phyloP scores from a whole-genome alignment of 2,329 filamentous ascomycete genomes.

The Xylaria polymorpha region DNA sequence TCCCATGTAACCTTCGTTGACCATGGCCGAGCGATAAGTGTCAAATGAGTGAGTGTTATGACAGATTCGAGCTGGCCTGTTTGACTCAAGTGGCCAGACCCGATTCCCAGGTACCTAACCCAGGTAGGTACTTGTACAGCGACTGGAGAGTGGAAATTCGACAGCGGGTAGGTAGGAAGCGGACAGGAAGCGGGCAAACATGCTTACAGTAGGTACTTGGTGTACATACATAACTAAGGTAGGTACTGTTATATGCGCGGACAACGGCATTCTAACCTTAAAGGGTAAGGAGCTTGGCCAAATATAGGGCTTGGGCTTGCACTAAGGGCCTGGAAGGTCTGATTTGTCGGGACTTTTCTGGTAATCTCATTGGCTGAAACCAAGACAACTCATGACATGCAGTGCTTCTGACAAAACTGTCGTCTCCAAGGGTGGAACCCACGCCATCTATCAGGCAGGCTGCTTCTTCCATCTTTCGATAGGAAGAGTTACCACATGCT shows the following conservation, averaged over 20 bases:
- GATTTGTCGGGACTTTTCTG: constrained; percentile 13
- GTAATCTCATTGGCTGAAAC: constrained; percentile 10
- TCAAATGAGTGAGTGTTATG: neutral
- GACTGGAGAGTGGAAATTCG: neutral
- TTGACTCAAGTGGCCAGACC: no score
- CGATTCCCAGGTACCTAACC: no score
- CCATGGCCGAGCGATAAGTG: neutral
- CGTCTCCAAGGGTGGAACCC: constrained; percentile 7
- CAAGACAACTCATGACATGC: neutral
- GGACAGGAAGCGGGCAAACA: neutral
- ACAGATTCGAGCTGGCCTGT: no score
- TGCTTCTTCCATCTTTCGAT: neutral
- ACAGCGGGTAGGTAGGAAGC: constrained; percentile 5
- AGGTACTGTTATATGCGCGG: no score
- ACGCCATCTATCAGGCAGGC: constrained; percentile 8
- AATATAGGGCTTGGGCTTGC: neutral
- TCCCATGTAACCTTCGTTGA: neutral
- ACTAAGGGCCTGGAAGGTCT: constrained; percentile 3
- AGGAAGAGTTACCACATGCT: neutral
- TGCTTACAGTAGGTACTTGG: neutral
- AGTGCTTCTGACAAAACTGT: neutral
- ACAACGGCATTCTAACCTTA: constrained; percentile 9
- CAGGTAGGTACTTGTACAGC: no score
- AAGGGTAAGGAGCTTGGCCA: constrained; percentile 2
- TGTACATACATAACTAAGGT: neutral